Base-by-base conservation (phyloP, 257 asterid genomes). In the Petunia secreta region DNA sequence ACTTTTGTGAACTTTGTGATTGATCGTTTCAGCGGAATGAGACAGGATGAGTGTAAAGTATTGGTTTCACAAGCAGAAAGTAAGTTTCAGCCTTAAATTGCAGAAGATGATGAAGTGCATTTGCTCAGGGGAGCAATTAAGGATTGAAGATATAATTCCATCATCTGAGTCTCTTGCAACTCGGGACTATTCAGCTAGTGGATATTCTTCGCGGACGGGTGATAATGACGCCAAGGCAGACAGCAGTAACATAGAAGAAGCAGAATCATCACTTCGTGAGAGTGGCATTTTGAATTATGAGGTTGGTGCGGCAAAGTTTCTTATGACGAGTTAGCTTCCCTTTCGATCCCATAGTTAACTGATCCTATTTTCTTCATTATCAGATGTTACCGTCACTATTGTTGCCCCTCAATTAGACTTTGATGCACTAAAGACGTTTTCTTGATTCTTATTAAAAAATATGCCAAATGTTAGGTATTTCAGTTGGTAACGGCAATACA, bases 101-200 rank as follows among this genome's bases (percentile, higher is more conserved):
- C 80, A 79, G 77, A 90, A 91, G 93, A 93, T 94, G 98, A 91
- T 93, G 98, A 94, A 94, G 83, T 93, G 98, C 88, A 94, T 94
- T 80, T 93, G 97, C 91, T 94, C 98, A 2, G 97, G 96, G 50
- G 98, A 94, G 85, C 96, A 91, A 58, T 39, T 91, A 6, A 80
- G 88, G 84, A 91, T 54, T 40, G 98, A 91, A 55, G 98, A 94
- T 82, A 86, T 81, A 39, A 89, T 91, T 75, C 95, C 88, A 66
- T 94, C 98, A 6, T 94, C 98, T 0, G 98, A 93, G 75, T 94
- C 98, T 52, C 87, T 93, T 36, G 98, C 98, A 5, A 94, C 98
- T 73, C 88, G 98, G 75, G 98, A 94, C 86, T 94, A 93, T 87
- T 94, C 98, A 14, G 98, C 94, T 25, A 89, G 98, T 67, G 97